Evolutionary conservation across 163 green algal species (phyloP).

Genomic region (Scenedesmus sp.): DNA sequence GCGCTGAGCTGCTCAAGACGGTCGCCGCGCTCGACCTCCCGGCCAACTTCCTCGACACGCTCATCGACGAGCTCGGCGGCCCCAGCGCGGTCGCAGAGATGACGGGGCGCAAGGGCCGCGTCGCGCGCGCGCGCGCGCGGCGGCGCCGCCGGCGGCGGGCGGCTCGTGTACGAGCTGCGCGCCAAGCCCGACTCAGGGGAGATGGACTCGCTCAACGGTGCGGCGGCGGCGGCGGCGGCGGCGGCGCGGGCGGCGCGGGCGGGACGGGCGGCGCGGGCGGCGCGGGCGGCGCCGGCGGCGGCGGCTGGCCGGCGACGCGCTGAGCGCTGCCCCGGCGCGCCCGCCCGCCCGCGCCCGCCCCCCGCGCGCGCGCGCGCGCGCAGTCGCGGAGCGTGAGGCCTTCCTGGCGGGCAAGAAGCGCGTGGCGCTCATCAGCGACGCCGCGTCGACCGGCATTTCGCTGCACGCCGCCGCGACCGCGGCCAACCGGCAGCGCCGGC

Average conservation of each 20-base stretch:
- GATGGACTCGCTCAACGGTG: constrained; percentile 87
- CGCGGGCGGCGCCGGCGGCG: too few relatives aligned
- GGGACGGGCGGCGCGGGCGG: too few relatives aligned
- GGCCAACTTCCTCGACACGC: constrained; percentile 87
- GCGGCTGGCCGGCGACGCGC: too few relatives aligned
- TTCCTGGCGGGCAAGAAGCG: constrained; percentile 86
- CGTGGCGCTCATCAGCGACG: constrained; percentile 92
- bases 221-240: too few relatives aligned
- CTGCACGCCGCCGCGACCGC: constrained; percentile 70
- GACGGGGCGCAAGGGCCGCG: constrained; percentile 79
- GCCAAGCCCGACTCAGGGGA: constrained; percentile 72
- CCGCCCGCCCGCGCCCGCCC: too few relatives aligned
- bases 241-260: too few relatives aligned
- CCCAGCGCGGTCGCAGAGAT: constrained; percentile 73
- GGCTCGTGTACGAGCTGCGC: constrained; percentile 63
- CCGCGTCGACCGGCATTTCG: constrained; percentile 87
- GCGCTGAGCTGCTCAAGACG: background rate
- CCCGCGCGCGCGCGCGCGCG: too few relatives aligned
- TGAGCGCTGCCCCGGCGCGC: too few relatives aligned
- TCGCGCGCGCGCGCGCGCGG: constrained; percentile 70
- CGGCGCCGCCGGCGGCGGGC: background rate
- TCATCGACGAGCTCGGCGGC: constrained; percentile 88
- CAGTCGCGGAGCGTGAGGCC: constrained; percentile 64
- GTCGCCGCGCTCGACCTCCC: constrained; percentile 71
- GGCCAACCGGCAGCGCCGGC: constrained; percentile 75